Evolutionary conservation across 805 yeast species (phyloP).

Genomic region (Metschnikowia hibisci): DNA sequence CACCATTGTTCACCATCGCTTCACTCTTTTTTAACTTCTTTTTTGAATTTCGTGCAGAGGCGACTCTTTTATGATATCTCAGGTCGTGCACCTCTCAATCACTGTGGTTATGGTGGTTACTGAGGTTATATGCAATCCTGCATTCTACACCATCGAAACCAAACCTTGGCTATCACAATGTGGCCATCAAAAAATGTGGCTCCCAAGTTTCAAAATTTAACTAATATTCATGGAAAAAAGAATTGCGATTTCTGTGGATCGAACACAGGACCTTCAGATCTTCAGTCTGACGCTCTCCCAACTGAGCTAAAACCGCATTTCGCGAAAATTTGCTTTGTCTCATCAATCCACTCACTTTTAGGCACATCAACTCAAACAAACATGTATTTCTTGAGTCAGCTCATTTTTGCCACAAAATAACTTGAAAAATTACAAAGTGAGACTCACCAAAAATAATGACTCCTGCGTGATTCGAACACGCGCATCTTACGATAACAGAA

Average conservation of each 20-base stretch:
- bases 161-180: no score
- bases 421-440: no score
- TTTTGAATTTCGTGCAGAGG: neutral
- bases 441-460: neutral
- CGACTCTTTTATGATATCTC: no score
- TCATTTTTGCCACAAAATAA: no score
- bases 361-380: neutral
- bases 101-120: neutral
- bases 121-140: no score
- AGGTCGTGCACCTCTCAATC: no score
- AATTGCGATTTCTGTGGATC: conserved; percentile 25
- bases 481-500: no score
- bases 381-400: no score
- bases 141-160: no score
- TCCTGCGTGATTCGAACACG: no score
- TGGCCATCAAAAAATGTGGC: neutral
- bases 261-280: conserved; percentile 26
- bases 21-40: neutral
- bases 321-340: neutral
- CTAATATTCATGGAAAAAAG: conserved; percentile 3
- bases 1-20: neutral
- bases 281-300: conserved; percentile 26
- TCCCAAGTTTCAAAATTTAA: no score
- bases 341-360: neutral
- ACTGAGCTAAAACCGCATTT: conserved; percentile 28